Evolutionary conservation across 805 yeast genomes (phyloP).

Genomic region (Schwanniomyces pseudopolymorphus): DNA sequence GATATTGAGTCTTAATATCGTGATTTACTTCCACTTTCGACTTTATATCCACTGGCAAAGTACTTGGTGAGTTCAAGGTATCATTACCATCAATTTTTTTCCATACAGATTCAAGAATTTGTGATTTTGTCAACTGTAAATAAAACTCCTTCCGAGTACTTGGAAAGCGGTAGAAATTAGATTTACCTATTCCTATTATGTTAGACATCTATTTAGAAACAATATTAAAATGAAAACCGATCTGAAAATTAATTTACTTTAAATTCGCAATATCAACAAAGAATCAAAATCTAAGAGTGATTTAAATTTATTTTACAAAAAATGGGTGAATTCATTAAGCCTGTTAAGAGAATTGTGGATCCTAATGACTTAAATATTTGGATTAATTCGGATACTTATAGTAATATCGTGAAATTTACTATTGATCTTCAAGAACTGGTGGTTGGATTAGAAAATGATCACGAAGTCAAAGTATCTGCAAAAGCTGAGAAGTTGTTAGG

Average conservation of each 20-base stretch:
- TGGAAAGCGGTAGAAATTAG: constrained; percentile 12
- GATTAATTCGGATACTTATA: constrained; percentile 50
- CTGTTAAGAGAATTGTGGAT: constrained; percentile 46
- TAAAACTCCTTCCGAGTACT: constrained; percentile 7
- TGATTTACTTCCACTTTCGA: constrained; percentile 25
- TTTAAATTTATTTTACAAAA: background rate
- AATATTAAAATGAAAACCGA: background rate
- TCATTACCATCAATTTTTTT: constrained; percentile 2
- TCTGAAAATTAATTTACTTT: background rate
- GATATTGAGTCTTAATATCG: constrained; percentile 20
- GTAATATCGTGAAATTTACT: constrained; percentile 54
- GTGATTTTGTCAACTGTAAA: constrained; percentile 12
- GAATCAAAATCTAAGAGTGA: background rate
- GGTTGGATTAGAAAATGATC: constrained; percentile 57
- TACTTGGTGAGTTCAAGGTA: constrained; percentile 24
- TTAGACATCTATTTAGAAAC: background rate
- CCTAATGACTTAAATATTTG: constrained; percentile 64
- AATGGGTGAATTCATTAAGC: constrained; percentile 7
- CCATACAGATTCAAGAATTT: constrained; percentile 16
- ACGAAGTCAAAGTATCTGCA: constrained; percentile 35
- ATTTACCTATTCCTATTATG: background rate
- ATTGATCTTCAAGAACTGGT: constrained; percentile 61
- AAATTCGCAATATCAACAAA: constrained; percentile 1
- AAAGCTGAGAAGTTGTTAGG: constrained; percentile 31
- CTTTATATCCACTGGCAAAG: constrained; percentile 30